Evolutionary conservation across 2,329 filamentous ascomycete genomes (phyloP).

Genomic region (Cercospora berteroae): DNA sequence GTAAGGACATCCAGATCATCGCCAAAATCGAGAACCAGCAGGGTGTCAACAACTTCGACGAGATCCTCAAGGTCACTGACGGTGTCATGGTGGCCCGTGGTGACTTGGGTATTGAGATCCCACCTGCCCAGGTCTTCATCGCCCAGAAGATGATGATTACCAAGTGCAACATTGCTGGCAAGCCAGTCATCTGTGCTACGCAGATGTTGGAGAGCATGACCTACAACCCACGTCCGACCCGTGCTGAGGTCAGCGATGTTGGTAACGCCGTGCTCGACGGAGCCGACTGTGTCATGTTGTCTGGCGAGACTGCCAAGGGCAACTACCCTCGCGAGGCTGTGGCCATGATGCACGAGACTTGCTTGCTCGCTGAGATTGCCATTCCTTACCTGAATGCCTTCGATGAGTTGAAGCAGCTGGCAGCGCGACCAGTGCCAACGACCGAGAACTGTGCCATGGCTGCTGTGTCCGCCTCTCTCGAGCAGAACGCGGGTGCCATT

Average conservation of each 20-base stretch:
- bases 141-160: slow-evolving; percentile 99
- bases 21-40: slow-evolving; percentile 99
- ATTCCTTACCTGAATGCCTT: slow-evolving; percentile 97
- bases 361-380: slow-evolving; percentile 92
- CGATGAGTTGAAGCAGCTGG: slow-evolving; percentile 85
- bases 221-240: slow-evolving; percentile 97
- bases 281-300: slow-evolving; percentile 99
- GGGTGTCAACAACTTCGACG: slow-evolving; percentile 98
- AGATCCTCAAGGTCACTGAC: slow-evolving; percentile 93
- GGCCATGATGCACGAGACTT: slow-evolving; percentile 97
- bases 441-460: slow-evolving; percentile 96
- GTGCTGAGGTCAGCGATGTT: slow-evolving; percentile 97
- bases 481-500: slow-evolving; percentile 94
- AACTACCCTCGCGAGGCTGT: slow-evolving; percentile 90
- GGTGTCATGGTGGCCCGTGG: slow-evolving; percentile 99
- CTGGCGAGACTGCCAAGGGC: slow-evolving; percentile 97
- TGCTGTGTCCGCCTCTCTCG: slow-evolving; percentile 89
- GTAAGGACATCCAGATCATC: slow-evolving; percentile 97
- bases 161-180: slow-evolving; percentile 99
- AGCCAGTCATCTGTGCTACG: slow-evolving; percentile 97
- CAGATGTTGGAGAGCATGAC: slow-evolving; percentile 99
- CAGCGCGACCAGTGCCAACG: slow-evolving; percentile 78
- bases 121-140: slow-evolving; percentile 95
- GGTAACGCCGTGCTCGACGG: slow-evolving; percentile 97
- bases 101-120: slow-evolving; percentile 97